These are phyloP conservation scores for Nothophoma quercina DNA, from an alignment of 2,329 filamentous ascomycete genomes.

Conservation along the genomic window DNA sequence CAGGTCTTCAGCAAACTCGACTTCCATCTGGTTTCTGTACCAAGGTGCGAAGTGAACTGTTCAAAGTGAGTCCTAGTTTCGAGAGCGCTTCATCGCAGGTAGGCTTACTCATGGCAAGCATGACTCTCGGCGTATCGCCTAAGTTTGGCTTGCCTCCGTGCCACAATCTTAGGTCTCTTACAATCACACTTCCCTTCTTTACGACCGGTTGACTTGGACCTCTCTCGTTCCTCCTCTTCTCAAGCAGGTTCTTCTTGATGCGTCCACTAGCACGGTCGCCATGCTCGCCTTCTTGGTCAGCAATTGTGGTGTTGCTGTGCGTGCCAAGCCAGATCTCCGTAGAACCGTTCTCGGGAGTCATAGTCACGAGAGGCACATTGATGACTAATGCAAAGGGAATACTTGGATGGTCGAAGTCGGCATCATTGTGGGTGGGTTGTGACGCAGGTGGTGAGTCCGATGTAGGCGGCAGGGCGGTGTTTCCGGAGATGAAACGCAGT, in stretches of 20 bases:
- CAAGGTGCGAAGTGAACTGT: conserved; percentile 62
- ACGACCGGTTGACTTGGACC: conserved; percentile 41
- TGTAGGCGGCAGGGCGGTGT: conserved; percentile 55
- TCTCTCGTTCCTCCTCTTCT: conserved; percentile 23
- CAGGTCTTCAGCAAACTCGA: conserved; percentile 63
- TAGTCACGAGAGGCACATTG: conserved; percentile 58
- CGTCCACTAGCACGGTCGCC: conserved; percentile 41
- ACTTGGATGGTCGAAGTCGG: conserved; percentile 42
- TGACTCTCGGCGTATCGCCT: conserved; percentile 53
- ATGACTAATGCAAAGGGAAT: conserved; percentile 57
- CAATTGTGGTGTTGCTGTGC: conserved; percentile 49
- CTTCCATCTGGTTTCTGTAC: conserved; percentile 66
- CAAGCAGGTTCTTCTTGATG: conserved; percentile 37
- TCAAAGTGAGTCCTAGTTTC: conserved; percentile 4
- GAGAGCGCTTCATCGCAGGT: too few species aligned
- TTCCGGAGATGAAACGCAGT: conserved; percentile 45
- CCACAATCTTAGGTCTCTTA: conserved; percentile 59
- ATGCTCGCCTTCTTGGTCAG: conserved; percentile 51
- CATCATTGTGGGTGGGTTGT: conserved; percentile 46
- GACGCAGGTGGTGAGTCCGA: conserved; percentile 45
- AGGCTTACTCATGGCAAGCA: conserved; percentile 51
- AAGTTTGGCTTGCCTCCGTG: conserved; percentile 61
- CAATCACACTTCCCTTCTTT: conserved; percentile 55
- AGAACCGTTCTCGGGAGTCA: conserved; percentile 55
- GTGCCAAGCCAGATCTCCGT: conserved; percentile 62